phyloP scores from a whole-genome alignment of 495 filamentous ascomycete species.

The Penicillium ochrochloron region DNA sequence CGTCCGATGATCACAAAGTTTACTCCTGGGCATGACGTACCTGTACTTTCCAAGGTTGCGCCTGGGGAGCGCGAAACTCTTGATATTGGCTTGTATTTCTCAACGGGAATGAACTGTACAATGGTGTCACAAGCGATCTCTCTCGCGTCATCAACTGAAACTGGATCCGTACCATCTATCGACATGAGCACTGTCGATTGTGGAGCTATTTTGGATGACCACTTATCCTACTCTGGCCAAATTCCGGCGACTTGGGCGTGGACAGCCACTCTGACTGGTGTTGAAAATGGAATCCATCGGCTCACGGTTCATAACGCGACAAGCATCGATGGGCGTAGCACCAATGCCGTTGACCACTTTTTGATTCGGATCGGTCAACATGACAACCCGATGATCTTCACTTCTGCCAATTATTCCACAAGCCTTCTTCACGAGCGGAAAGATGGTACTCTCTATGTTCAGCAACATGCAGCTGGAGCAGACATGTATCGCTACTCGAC shows the following conservation, averaged over 20 bases:
- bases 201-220: slow-evolving; percentile 31
- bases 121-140: slow-evolving; percentile 54
- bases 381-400: slow-evolving; percentile 65
- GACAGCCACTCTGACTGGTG: slow-evolving; percentile 57
- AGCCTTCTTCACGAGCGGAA: slow-evolving; percentile 49
- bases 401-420: slow-evolving; percentile 61
- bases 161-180: slow-evolving; percentile 44
- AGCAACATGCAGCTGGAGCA: slow-evolving; percentile 66
- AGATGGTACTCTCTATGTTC: slow-evolving; percentile 51
- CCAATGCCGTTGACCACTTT: slow-evolving; percentile 60
- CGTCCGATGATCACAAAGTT: slow-evolving; percentile 70
- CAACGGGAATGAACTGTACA: slow-evolving; percentile 65
- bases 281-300: slow-evolving; percentile 68
- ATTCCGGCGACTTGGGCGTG: slow-evolving; percentile 61
- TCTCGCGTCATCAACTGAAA: slow-evolving; percentile 58
- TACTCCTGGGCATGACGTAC: slow-evolving; percentile 65
- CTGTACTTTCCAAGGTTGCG: slow-evolving; percentile 55
- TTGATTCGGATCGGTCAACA: slow-evolving; percentile 58
- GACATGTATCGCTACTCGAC: slow-evolving; percentile 67
- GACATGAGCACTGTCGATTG: slow-evolving; percentile 51
- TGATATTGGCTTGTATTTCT: slow-evolving; percentile 62
- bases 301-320: slow-evolving; percentile 63
- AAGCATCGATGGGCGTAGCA: slow-evolving; percentile 34
- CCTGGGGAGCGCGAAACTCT: slow-evolving; percentile 52
- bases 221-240: slow-evolving; percentile 47